phyloP scores from a whole-genome alignment of 2,329 filamentous ascomycete genomes.

The Cryphonectria naterciae region DNA sequence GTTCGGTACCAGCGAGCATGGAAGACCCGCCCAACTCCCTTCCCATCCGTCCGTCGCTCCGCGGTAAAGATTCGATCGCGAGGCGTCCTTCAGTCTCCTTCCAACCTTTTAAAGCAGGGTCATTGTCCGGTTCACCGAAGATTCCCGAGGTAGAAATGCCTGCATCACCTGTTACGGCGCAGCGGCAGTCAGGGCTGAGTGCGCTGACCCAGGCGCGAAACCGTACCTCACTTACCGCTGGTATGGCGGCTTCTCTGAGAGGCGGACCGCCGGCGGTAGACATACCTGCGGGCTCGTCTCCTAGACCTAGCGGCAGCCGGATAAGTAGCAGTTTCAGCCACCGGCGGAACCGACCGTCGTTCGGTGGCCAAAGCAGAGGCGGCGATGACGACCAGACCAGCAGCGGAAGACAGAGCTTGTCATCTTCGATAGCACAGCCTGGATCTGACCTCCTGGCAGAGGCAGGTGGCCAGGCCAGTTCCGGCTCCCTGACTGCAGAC shows the following conservation, averaged over 20 bases:
- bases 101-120: conserved; percentile 94
- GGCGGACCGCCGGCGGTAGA: conserved; percentile 67
- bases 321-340: conserved; percentile 96
- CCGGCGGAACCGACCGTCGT: conserved; percentile 76
- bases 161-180: conserved; percentile 59
- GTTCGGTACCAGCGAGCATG: conserved; percentile 52
- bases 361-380: conserved; percentile 70
- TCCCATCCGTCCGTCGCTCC: conserved; percentile 46
- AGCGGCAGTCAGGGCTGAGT: conserved; percentile 52
- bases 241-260: conserved; percentile 74
- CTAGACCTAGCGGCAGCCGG: conserved; percentile 76
- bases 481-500: conserved; percentile 72
- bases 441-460: conserved; percentile 81
- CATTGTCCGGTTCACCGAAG: conserved; percentile 83
- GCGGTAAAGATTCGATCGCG: conserved; percentile 56
- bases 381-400: conserved; percentile 74
- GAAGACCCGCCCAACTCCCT: conserved; percentile 57
- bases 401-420: conserved; percentile 78
- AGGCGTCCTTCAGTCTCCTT: conserved; percentile 86
- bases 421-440: conserved; percentile 71
- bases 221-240: conserved; percentile 72
- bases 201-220: conserved; percentile 65
- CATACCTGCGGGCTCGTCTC: conserved; percentile 73
- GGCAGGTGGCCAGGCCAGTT: conserved; percentile 65
- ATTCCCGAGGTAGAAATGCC: conserved; percentile 55